phyloP scores from a whole-genome alignment of 176 grass and related monocot species.

The Alopecurus myosuroides region DNA sequence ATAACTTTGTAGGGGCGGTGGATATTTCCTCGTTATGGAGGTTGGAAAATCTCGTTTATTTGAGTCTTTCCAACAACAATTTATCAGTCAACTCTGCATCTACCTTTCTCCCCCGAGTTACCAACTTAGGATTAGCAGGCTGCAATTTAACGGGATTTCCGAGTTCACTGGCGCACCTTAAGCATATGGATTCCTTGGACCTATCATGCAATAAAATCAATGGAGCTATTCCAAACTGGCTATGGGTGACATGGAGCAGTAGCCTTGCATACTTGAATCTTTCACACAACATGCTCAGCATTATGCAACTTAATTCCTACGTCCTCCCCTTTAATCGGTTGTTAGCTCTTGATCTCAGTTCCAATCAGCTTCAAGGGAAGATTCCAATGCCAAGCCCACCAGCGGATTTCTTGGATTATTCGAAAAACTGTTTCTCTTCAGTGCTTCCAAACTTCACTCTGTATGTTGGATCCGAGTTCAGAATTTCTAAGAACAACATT shows the following conservation, averaged over 20 bases:
- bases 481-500: not conserved
- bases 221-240: conserved; percentile 24
- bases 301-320: not conserved
- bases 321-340: not conserved
- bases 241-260: not conserved
- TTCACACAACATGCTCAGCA: conserved; percentile 1
- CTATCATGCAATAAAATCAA: conserved; percentile 32
- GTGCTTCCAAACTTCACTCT: not conserved
- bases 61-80: not conserved
- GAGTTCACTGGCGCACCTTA: not conserved
- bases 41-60: fast-evolving
- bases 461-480: fast-evolving
- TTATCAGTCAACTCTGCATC: not conserved
- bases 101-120: not conserved
- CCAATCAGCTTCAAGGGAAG: not conserved
- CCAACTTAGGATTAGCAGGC: not conserved
- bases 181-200: not conserved
- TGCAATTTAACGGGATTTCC: not conserved
- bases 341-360: not conserved
- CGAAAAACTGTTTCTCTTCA: not conserved
- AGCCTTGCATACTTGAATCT: not conserved
- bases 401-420: not conserved
- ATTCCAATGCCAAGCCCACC: not conserved
- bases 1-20: not conserved
- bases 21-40: not conserved